Base-by-base conservation (phyloP, 2,329 filamentous ascomycete species). In the Fusarium sambucinum region DNA sequence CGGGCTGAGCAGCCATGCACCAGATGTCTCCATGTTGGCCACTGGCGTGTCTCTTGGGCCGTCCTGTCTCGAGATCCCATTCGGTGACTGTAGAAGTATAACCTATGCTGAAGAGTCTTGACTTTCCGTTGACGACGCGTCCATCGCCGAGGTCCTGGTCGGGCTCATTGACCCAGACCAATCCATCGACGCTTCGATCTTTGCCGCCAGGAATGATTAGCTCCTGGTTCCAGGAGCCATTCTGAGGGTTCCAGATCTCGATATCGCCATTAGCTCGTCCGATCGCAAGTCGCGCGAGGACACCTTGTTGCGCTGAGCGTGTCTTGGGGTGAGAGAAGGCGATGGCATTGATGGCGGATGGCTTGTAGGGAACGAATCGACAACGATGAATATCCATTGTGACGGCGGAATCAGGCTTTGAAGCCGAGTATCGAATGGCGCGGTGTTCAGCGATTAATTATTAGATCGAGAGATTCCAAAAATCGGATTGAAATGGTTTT, bases 21-120 rank as follows among this genome's bases (percentile, higher is more conserved):
- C 96, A 99, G 65, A 98, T 95, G 75, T 97, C 94, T 69, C 94
- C 94, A 79, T 97, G 93, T 79, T 96, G 96, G 45, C 95, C 96
- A 74, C 92, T 94, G 19, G 93, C 93, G 78, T 96, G 92, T 61
- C 91, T 88, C 80, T 91, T 87, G 13, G 94, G 92, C 57, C 88
- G 85, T 16, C 92, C 93, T 67, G 89, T 91, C 70, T 89, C 88
- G 25, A 99, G 83, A 81, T 98, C 92, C 96, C 96, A 99, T 80
- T 99, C 96, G 0, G 94, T 97, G 46, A 99, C 89, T 25, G 91
- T 92, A 53, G 92, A 93, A 21, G 94, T 97, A 77, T 96, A 97
- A 59, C 95, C 95, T 76, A 97, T 97, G 80, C 95, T 98, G 83
- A 99, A 99, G 41, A 99, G 87, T 62, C 96, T 89, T 74, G 96